phyloP scores from a whole-genome alignment of 2,329 filamentous ascomycete genomes.

The Penicillium concentricum region DNA sequence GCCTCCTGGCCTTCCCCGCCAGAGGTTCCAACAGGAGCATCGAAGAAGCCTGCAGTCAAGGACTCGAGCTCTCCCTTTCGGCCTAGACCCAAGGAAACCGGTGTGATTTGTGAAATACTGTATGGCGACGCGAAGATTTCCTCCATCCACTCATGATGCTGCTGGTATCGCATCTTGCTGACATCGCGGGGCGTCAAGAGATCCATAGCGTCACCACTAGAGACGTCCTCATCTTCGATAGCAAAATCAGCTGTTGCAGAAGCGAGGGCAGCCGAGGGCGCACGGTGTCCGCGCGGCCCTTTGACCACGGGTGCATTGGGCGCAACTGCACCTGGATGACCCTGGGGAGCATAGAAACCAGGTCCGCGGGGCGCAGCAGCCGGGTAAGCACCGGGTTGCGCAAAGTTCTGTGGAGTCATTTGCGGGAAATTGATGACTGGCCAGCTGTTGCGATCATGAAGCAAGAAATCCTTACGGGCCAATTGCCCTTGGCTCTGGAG shows the following conservation, averaged over 20 bases:
- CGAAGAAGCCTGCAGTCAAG: constrained; percentile 82
- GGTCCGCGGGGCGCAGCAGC: constrained; percentile 39
- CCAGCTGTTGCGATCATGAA: constrained; percentile 87
- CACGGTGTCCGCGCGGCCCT: constrained; percentile 45
- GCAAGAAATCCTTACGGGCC: constrained; percentile 88
- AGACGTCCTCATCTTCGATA: constrained; percentile 85
- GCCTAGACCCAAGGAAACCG: constrained; percentile 82
- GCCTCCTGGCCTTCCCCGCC: constrained; percentile 31
- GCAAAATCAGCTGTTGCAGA: constrained; percentile 46
- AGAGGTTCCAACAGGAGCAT: constrained; percentile 50
- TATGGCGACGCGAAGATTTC: constrained; percentile 92
- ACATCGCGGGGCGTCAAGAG: constrained; percentile 86
- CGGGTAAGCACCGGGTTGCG: constrained; percentile 45
- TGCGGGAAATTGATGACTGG: constrained; percentile 73
- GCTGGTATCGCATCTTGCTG: constrained; percentile 79
- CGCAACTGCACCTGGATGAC: constrained; percentile 27
- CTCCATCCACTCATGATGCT: constrained; percentile 99
- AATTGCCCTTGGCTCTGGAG: constrained; percentile 76
- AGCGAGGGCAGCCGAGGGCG: constrained; percentile 38
- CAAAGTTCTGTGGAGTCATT: constrained; percentile 54
- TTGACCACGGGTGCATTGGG: constrained; percentile 31
- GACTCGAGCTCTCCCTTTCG: constrained; percentile 76
- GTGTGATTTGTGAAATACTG: constrained; percentile 77
- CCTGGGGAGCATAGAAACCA: constrained; percentile 35
- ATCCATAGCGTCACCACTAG: constrained; percentile 85